Conservation (phyloP, 192 early-diverging fungal genomes). For the Gaertneriomyces semiglobifer region DNA sequence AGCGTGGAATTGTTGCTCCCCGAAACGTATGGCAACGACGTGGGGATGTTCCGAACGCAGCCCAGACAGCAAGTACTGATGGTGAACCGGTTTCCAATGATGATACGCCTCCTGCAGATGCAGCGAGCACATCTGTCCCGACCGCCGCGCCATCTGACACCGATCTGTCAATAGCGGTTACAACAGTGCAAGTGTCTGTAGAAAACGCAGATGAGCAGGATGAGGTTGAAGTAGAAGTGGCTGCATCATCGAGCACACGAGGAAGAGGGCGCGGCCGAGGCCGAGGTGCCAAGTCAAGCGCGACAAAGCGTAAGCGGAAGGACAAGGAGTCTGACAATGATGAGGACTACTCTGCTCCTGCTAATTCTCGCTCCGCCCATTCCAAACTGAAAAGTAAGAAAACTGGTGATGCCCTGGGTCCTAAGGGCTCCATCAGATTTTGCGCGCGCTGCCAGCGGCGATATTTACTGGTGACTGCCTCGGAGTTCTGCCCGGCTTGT, state of each 20-base stretch:
- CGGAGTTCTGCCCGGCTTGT: conserved; percentile 28
- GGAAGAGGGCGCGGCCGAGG: not conserved
- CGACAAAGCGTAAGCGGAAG: conserved; percentile 18
- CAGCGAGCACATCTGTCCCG: no score
- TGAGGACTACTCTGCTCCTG: not conserved
- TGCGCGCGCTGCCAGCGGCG: conserved; percentile 30
- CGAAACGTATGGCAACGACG: conserved; percentile 11
- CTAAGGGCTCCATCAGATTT: conserved; percentile 18
- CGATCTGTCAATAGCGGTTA: no score
- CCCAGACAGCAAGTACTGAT: no score
- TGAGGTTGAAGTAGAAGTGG: not conserved
- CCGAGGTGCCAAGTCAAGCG: conserved; percentile 4
- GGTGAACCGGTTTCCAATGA: no score
- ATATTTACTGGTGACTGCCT: conserved; percentile 14
- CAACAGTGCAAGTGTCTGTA: not conserved
- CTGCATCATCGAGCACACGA: not conserved
- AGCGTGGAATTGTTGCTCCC: conserved; percentile 30
- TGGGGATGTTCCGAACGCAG: not conserved
- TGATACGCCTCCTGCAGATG: no score
- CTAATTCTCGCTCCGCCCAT: conserved; percentile 18
- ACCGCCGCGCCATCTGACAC: no score
- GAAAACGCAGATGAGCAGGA: not conserved
- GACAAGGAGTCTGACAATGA: conserved; percentile 15
- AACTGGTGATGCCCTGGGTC: not conserved
- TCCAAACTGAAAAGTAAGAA: conserved; percentile 13